Conservation (phyloP, 2,329 filamentous ascomycete genomes). For the Fusarium chaquense region DNA sequence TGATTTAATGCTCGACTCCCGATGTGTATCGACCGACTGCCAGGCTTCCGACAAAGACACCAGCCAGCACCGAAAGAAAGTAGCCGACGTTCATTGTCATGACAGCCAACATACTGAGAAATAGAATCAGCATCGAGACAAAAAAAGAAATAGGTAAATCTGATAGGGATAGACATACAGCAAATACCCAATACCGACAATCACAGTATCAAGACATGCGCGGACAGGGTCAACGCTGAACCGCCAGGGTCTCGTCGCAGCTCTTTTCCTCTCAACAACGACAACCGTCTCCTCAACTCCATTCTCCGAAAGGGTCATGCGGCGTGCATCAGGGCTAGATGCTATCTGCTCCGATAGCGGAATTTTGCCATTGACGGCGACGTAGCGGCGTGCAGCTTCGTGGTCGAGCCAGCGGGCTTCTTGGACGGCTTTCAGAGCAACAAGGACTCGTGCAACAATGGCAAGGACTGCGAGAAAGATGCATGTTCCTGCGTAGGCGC, state of each 20-base stretch:
- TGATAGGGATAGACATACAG: conserved; percentile 72
- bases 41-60: conserved; percentile 88
- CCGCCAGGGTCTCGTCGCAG: conserved; percentile 76
- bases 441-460: conserved; percentile 74
- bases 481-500: conserved; percentile 87
- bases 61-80: conserved; percentile 82
- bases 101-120: conserved; percentile 87
- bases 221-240: conserved; percentile 82
- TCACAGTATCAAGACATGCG: conserved; percentile 75
- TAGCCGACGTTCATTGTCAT: conserved; percentile 93
- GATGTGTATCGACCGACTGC: conserved; percentile 77
- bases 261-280: conserved; percentile 72
- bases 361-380: conserved; percentile 75
- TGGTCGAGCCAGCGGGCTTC: conserved; percentile 74
- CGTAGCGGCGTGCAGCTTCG: conserved; percentile 80
- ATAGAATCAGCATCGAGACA: conserved; percentile 9
- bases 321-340: conserved; percentile 71
- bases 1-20: conserved; percentile 62
- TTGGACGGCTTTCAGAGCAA: conserved; percentile 76
- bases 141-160: background rate
- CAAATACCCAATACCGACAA: conserved; percentile 84
- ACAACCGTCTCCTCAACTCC: conserved; percentile 85
- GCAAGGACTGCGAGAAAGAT: conserved; percentile 88
- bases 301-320: conserved; percentile 74
- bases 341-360: conserved; percentile 70